These are phyloP conservation scores for Eimeria zaria DNA, from an alignment of 169 alveolate genomes.

Conservation along the genomic window DNA sequence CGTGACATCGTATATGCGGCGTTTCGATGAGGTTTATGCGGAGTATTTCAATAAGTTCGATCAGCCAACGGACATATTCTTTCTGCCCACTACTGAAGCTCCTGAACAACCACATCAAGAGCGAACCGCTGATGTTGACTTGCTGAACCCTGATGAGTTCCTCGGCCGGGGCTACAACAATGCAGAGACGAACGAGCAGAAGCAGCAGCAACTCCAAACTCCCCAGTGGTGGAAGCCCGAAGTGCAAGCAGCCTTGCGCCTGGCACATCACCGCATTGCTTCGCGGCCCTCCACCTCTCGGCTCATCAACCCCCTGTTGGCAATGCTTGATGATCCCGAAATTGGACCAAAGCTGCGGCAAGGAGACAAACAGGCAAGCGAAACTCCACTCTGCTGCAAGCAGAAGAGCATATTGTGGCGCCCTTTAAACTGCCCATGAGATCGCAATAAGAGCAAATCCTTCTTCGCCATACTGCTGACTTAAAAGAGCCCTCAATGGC, in stretches of 20 bases:
- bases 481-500: neutral
- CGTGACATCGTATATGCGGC: constrained; percentile 85
- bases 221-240: constrained; percentile 84
- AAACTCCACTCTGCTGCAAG: neutral
- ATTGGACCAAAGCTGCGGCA: constrained; percentile 85
- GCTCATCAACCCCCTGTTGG: constrained; percentile 87
- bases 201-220: constrained; percentile 26
- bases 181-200: neutral
- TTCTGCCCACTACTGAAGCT: constrained; percentile 66
- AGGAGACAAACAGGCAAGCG: constrained; percentile 86
- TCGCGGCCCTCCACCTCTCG: constrained; percentile 78
- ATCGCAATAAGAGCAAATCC: neutral
- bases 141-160: constrained; percentile 51
- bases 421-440: neutral
- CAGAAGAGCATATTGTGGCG: neutral
- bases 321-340: constrained; percentile 88
- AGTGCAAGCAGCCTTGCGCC: constrained; percentile 77
- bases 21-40: constrained; percentile 85
- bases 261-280: constrained; percentile 46
- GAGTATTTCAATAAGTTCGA: constrained; percentile 87
- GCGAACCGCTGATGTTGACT: neutral
- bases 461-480: neutral
- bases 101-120: constrained; percentile 11
- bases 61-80: constrained; percentile 88
- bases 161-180: constrained; percentile 3